These are phyloP conservation scores for Gnomoniopsis smithogilvyi DNA, from an alignment of 2,329 filamentous ascomycete genomes.

Conservation along the genomic window DNA sequence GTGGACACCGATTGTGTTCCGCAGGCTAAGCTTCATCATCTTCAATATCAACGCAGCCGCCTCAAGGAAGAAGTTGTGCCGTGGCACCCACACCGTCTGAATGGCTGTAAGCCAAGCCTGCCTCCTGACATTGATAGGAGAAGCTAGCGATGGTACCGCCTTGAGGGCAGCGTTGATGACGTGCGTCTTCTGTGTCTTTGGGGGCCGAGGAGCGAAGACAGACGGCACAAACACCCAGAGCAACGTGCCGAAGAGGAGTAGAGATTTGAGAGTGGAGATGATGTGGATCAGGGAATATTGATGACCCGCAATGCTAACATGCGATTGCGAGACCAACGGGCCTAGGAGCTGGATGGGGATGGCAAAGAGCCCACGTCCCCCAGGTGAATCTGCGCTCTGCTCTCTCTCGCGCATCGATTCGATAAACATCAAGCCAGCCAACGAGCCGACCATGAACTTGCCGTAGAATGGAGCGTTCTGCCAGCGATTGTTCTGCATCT, in stretches of 20 bases:
- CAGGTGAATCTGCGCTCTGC: conserved; percentile 58
- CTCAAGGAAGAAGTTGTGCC: conserved; percentile 82
- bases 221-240: conserved; percentile 55
- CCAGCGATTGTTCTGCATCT: conserved; percentile 52
- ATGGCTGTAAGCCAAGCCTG: conserved; percentile 92
- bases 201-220: conserved; percentile 52
- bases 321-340: conserved; percentile 42
- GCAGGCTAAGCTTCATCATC: conserved; percentile 75
- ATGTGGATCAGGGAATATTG: conserved; percentile 41
- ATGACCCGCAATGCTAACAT: conserved; percentile 53
- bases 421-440: conserved; percentile 88
- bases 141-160: conserved; percentile 69
- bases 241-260: conserved; percentile 50
- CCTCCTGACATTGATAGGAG: conserved; percentile 78
- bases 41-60: conserved; percentile 77
- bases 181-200: conserved; percentile 43
- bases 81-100: conserved; percentile 87
- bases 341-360: conserved; percentile 59
- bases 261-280: conserved; percentile 49
- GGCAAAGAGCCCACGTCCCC: conserved; percentile 65
- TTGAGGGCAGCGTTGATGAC: conserved; percentile 33
- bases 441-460: conserved; percentile 88
- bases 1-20: conserved; percentile 72
- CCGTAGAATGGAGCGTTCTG: conserved; percentile 56
- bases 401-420: conserved; percentile 73